Evolutionary conservation across 73 alveolate genomes (phyloP).

Genomic region (Paramecium octaurelia): DNA sequence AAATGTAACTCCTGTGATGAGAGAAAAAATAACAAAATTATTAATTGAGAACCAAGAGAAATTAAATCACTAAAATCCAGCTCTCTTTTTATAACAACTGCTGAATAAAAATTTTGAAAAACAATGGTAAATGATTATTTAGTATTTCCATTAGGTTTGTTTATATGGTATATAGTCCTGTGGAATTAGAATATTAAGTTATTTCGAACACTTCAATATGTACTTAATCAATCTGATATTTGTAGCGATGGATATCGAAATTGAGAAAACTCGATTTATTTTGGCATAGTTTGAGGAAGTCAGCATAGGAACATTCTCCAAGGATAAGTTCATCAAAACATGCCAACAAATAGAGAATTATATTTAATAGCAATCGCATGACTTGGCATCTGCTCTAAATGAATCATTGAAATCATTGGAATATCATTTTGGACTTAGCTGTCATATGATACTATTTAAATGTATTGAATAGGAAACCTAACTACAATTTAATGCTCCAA

Average conservation of each 20-base stretch:
- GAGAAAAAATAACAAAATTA: not conserved
- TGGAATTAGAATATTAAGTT: not conserved
- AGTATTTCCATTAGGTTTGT: not conserved
- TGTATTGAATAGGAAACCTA: not conserved
- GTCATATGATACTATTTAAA: not conserved
- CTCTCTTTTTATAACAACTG: not conserved
- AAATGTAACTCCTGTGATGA: constrained; percentile 51
- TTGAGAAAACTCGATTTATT: not conserved
- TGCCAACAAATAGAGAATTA: not conserved
- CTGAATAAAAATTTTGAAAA: not conserved
- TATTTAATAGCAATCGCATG: not conserved
- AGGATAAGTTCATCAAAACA: not conserved
- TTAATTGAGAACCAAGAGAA: not conserved
- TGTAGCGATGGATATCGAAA: constrained; percentile 31
- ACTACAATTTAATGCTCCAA: not conserved
- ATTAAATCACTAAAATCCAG: not conserved
- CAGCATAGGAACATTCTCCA: not conserved
- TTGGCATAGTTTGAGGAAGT: constrained; percentile 25
- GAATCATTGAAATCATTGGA: not conserved
- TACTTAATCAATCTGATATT: not conserved
- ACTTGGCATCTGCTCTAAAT: not conserved
- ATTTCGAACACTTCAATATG: constrained; percentile 3
- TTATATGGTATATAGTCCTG: not conserved
- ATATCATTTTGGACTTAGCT: not conserved
- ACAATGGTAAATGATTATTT: not conserved